Conservation (phyloP, 2,329 filamentous ascomycete genomes). For the Cercospora berteroae region DNA sequence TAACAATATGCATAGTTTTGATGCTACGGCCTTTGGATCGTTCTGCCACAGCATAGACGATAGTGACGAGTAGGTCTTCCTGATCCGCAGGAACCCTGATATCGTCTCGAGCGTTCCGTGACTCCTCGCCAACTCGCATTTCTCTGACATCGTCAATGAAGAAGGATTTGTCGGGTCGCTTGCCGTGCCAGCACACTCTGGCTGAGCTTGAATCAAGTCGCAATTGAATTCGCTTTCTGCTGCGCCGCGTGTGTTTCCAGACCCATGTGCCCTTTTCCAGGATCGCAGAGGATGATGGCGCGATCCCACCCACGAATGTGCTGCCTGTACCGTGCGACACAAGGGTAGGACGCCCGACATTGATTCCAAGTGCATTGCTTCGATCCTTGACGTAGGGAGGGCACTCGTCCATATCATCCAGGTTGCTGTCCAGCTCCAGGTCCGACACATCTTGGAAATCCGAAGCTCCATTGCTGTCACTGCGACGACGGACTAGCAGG, state of each 20-base stretch:
- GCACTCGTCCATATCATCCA: constrained; percentile 42
- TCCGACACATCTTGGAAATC: constrained; percentile 50
- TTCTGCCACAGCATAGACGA: constrained; percentile 78
- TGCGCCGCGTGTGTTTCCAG: constrained; percentile 82
- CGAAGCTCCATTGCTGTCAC: constrained; percentile 77
- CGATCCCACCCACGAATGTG: constrained; percentile 50
- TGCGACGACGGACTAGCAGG: constrained; percentile 79
- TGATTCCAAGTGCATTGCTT: constrained; percentile 45
- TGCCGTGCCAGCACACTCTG: constrained; percentile 83
- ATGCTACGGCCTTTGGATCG: constrained; percentile 66
- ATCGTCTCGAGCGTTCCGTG: constrained; percentile 85
- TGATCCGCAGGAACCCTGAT: constrained; percentile 66
- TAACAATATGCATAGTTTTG: constrained; percentile 86
- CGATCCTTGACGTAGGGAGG: constrained; percentile 30
- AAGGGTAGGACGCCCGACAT: constrained; percentile 34
- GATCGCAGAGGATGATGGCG: constrained; percentile 71
- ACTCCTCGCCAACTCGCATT: constrained; percentile 78
- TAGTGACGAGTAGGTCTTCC: constrained; percentile 79
- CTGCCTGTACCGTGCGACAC: constrained; percentile 32
- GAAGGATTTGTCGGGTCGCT: constrained; percentile 75
- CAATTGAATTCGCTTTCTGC: constrained; percentile 68
- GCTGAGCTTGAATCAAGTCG: constrained; percentile 78
- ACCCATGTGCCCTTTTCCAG: constrained; percentile 77
- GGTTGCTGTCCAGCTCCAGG: constrained; percentile 57
- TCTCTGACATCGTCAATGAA: constrained; percentile 96